A percentile compares a stretch with the other conserved stretches of the same genome.
These are phyloP conservation scores for Monilinia fructicola DNA, from an alignment of 2,329 filamentous ascomycete genomes.

Conservation along the genomic window DNA sequence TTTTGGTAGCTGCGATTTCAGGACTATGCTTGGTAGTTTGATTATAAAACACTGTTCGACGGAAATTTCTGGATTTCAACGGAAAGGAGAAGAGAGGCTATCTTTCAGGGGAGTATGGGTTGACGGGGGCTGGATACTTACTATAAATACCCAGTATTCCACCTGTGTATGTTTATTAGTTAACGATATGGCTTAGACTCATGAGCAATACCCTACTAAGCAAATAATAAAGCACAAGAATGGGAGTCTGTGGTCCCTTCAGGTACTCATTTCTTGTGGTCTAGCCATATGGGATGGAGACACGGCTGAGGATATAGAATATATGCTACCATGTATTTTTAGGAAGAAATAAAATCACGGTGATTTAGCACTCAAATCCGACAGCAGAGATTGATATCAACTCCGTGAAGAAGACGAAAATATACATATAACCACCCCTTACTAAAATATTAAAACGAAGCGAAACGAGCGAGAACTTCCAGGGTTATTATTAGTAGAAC, in stretches of 20 bases:
- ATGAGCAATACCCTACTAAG: background rate
- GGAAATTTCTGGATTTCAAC: constrained; percentile 11
- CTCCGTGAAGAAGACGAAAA: background rate
- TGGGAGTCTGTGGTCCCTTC: background rate
- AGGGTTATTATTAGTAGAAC: too few species aligned
- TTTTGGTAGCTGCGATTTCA: background rate
- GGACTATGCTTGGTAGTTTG: constrained; percentile 15
- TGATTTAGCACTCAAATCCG: background rate
- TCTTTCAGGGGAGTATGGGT: background rate
- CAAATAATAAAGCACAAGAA: background rate
- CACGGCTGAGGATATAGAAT: background rate
- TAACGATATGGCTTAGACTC: background rate
- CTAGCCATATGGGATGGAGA: background rate
- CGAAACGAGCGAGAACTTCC: too few species aligned
- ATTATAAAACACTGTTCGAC: background rate
- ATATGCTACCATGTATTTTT: background rate
- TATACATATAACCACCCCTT: too few species aligned
- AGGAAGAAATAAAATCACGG: background rate
- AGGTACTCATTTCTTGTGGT: background rate
- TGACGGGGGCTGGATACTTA: background rate
- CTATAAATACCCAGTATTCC: background rate
- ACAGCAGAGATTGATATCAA: background rate
- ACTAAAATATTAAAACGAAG: too few species aligned
- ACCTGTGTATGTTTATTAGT: background rate
- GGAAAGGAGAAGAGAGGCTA: background rate